These are phyloP conservation scores for Penicillium cinerascens DNA, from an alignment of 495 filamentous ascomycete species.

Conservation along the genomic window DNA sequence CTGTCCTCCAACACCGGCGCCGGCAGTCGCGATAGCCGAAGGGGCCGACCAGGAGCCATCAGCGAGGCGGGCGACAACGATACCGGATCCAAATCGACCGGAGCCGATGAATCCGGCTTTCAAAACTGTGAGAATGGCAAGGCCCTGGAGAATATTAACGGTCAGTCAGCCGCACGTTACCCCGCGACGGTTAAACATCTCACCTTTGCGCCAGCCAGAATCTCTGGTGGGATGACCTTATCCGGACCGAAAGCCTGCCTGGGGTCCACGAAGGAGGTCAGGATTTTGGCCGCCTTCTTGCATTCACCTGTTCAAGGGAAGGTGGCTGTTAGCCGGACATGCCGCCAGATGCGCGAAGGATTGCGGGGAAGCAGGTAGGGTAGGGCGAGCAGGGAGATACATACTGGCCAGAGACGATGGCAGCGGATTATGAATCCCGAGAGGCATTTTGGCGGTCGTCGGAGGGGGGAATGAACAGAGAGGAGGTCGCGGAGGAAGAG, in stretches of 20 bases:
- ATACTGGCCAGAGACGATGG: constrained; percentile 62
- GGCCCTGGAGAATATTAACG: constrained; percentile 56
- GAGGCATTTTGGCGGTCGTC: constrained; percentile 42
- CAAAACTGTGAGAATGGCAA: constrained; percentile 90
- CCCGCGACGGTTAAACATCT: constrained; percentile 13
- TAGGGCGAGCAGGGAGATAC: constrained; percentile 23
- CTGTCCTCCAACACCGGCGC: constrained; percentile 92
- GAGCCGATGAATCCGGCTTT: constrained; percentile 96
- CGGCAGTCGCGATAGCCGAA: constrained; percentile 83
- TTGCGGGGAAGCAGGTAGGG: constrained; percentile 37
- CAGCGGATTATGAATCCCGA: constrained; percentile 67
- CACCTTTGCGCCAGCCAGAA: constrained; percentile 91
- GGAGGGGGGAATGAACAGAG: constrained; percentile 3
- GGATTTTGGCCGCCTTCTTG: constrained; percentile 87
- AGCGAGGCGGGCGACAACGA: constrained; percentile 88
- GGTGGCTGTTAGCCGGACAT: constrained; percentile 23
- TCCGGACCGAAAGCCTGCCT: constrained; percentile 92
- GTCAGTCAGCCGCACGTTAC: constrained; percentile 9
- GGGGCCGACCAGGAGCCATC: constrained; percentile 95
- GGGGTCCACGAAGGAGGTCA: constrained; percentile 92
- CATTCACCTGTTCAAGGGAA: constrained; percentile 62
- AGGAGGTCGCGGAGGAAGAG: constrained; percentile 19
- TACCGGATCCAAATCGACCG: constrained; percentile 84
- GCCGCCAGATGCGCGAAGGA: constrained; percentile 22
- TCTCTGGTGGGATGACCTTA: constrained; percentile 90